Percentiles rank a stretch among this genome's conserved stretches.
These are phyloP conservation scores for Triticum aestivum DNA, from an alignment of 176 grass and related monocot genomes.

Conservation along the genomic window DNA sequence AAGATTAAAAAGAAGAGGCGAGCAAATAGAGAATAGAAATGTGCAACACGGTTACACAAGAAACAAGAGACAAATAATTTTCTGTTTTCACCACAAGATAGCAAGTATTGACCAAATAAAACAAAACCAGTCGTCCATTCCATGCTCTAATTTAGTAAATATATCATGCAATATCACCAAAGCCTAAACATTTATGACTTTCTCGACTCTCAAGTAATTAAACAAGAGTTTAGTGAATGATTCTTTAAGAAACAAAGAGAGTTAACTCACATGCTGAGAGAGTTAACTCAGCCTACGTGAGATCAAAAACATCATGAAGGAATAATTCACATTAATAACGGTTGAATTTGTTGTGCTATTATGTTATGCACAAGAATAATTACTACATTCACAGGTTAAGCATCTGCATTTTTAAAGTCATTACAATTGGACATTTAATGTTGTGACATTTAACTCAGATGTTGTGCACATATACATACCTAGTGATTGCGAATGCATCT, in stretches of 20 bases:
- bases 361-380: neutral
- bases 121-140: too few relatives aligned
- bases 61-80: too few relatives aligned
- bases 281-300: neutral
- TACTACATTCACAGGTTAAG: neutral
- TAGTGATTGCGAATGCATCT: neutral
- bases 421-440: constrained; percentile 20
- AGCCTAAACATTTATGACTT: neutral
- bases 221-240: neutral
- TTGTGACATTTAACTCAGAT: constrained; percentile 10
- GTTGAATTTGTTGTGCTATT: neutral
- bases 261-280: neutral
- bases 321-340: neutral
- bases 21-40: neutral
- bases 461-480: neutral
- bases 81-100: too few relatives aligned
- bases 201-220: constrained; percentile 7
- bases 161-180: too few relatives aligned
- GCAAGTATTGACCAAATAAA: too few relatives aligned
- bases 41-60: neutral
- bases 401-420: neutral
- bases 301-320: neutral
- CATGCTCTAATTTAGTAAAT: too few relatives aligned
- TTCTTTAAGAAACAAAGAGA: neutral
- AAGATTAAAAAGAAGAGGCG: neutral